Base-by-base conservation (phyloP, 148 eudicot species). In the Pouteria glomerata region DNA sequence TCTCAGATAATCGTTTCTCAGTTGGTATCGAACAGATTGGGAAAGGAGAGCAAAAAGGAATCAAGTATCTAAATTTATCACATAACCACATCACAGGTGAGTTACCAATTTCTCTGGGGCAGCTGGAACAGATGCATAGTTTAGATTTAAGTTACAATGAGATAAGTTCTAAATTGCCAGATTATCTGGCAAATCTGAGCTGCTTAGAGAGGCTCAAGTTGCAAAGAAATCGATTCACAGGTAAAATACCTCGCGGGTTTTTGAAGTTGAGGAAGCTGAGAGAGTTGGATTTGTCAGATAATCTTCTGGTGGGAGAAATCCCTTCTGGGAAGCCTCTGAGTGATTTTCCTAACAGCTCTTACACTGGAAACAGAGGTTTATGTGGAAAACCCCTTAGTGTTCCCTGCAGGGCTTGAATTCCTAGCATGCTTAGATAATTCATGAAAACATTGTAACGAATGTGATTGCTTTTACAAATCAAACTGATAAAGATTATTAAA, bases 301-400 rank as follows among this genome's bases (percentile, higher is more conserved):
- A 85, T 68, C 76, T 57, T 33, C 69, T 87, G n/a, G 71, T 60
- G 29, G 88, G 90, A 30, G 51, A 75, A 47, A 87, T 87, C 31
- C 96, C 88, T 10, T 26, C 30, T 44, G 2, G 68, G 50, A 33
- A 64, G 48, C 50, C 52, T 26, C 12, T 33, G 27, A 41, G 24
- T 33, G 52, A 42, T 26, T 44, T 44, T 65, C 53, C 52, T 8
- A 21, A 23, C 12, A 45, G 37, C 64, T 81, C 87, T 37, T 89
- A 75, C 44, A 33, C 76, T 8, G 83, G 94, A 37, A 86, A 89
- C 63, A 77, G 26, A 78, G 83, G 79, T 57, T 72, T 85, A 47
- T 87, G 90, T 73, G 89, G 94, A 8, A 70, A 57, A 75, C 90
- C 95, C 53, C 86, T 87, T 55, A 68, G n/a, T n/a, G n/a, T 76